phyloP scores from a whole-genome alignment of 768 basidiomycete genomes.

The Leccinellum rugosiceps region DNA sequence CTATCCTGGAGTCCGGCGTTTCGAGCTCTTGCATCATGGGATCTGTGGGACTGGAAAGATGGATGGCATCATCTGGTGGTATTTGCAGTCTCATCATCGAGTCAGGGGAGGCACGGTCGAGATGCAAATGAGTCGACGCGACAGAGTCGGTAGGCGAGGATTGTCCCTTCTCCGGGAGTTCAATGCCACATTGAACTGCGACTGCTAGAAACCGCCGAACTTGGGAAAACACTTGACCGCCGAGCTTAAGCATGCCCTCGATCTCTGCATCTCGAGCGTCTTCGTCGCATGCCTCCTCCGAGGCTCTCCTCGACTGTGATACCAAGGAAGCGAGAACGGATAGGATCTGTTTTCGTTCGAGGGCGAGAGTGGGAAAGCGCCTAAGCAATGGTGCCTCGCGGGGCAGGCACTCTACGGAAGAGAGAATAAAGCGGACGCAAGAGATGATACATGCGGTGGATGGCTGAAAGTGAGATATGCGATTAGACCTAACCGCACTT shows the following conservation, averaged over 20 bases:
- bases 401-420: conserved; percentile 77
- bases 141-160: conserved; percentile 22
- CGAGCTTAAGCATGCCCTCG: conserved; percentile 75
- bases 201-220: conserved; percentile 78
- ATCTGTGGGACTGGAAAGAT: conserved; percentile 34
- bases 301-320: conserved; percentile 69
- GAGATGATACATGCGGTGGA: conserved; percentile 94
- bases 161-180: conserved; percentile 53
- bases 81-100: conserved; percentile 7
- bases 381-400: conserved; percentile 76
- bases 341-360: conserved; percentile 80
- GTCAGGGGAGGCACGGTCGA: conserved; percentile 17
- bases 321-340: conserved; percentile 81
- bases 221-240: conserved; percentile 76
- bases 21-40: conserved; percentile 21
- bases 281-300: conserved; percentile 43
- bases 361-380: conserved; percentile 59
- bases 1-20: conserved; percentile 21
- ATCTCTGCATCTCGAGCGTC: conserved; percentile 54
- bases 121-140: conserved; percentile 12
- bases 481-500: conserved; percentile 75
- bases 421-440: conserved; percentile 83
- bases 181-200: conserved; percentile 71
- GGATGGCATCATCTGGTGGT: conserved; percentile 2
- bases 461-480: conserved; percentile 84